These are phyloP conservation scores for Candida coquimbonensis DNA, from an alignment of 805 yeast species.

Conservation along the genomic window DNA sequence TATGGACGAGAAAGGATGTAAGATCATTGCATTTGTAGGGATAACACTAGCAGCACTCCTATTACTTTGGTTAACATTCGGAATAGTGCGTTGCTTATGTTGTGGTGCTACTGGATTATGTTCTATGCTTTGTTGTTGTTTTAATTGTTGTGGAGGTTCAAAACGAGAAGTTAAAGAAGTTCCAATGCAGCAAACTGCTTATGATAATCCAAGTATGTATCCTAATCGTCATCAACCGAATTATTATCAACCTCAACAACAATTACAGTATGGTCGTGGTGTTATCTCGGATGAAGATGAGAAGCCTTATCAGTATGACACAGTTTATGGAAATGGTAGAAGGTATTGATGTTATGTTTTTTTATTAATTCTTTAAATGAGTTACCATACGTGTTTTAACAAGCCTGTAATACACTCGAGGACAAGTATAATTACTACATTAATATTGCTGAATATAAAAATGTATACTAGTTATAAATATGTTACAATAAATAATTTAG, in stretches of 20 bases:
- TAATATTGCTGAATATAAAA: no score
- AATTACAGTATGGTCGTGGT: conserved; percentile 12
- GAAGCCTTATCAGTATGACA: not conserved
- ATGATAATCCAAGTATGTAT: conserved; percentile 17
- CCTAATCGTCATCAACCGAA: conserved; percentile 3
- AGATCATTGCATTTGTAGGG: conserved; percentile 69
- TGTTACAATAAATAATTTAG: not conserved
- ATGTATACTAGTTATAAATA: not conserved
- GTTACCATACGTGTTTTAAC: no score
- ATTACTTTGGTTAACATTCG: conserved; percentile 48
- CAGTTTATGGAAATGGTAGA: not conserved
- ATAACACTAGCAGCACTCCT: conserved; percentile 52
- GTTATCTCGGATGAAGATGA: conserved; percentile 11
- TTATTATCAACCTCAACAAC: not conserved
- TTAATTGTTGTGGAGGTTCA: conserved; percentile 17
- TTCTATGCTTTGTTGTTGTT: conserved; percentile 46
- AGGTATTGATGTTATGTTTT: not conserved
- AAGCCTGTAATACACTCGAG: no score
- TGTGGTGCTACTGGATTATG: conserved; percentile 48
- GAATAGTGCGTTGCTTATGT: conserved; percentile 48
- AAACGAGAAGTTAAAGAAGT: conserved; percentile 3
- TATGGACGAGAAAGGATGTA: conserved; percentile 71
- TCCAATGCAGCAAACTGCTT: conserved; percentile 6
- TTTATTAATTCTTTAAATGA: no score
- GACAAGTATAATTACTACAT: no score